Percentiles rank a stretch among this genome's conserved stretches.
These are phyloP conservation scores for Salix udensis DNA, from an alignment of 345 rosid genomes.

Conservation along the genomic window DNA sequence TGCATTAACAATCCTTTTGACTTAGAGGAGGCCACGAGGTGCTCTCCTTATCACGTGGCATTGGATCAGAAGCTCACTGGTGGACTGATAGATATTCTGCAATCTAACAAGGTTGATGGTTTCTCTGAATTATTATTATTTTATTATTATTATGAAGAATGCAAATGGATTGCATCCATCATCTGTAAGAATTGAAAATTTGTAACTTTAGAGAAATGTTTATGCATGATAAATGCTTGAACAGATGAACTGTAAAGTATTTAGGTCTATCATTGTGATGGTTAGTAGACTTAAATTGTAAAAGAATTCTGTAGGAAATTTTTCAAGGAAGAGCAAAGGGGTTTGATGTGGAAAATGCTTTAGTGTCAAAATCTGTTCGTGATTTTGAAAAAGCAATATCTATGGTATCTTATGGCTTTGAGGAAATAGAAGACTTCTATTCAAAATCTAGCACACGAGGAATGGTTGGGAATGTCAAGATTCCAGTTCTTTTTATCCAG, in stretches of 20 bases:
- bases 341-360: conserved; percentile 80
- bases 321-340: conserved; percentile 81
- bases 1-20: conserved; percentile 94
- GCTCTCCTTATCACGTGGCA: conserved; percentile 43
- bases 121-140: conserved; percentile 7
- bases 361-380: conserved; percentile 70
- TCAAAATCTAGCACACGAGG: conserved; percentile 62
- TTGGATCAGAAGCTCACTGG: conserved; percentile 58
- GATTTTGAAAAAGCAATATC: conserved; percentile 89
- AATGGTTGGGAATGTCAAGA: conserved; percentile 67
- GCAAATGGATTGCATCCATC: background rate
- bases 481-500: conserved; percentile 95
- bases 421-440: conserved; percentile 73
- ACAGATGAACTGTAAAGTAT: background rate
- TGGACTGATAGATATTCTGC: conserved; percentile 74
- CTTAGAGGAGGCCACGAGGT: conserved; percentile 75
- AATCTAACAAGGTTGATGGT: conserved; percentile 67
- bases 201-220: background rate
- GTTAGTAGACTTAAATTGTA: conserved; percentile 12
- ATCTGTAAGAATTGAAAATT: background rate
- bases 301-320: conserved; percentile 50
- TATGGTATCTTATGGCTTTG: conserved; percentile 78
- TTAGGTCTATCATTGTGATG: background rate
- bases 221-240: conserved; percentile 9
- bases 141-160: background rate